These are phyloP conservation scores for Kodamaea fukazawae DNA, from an alignment of 805 yeast species.

Conservation along the genomic window DNA sequence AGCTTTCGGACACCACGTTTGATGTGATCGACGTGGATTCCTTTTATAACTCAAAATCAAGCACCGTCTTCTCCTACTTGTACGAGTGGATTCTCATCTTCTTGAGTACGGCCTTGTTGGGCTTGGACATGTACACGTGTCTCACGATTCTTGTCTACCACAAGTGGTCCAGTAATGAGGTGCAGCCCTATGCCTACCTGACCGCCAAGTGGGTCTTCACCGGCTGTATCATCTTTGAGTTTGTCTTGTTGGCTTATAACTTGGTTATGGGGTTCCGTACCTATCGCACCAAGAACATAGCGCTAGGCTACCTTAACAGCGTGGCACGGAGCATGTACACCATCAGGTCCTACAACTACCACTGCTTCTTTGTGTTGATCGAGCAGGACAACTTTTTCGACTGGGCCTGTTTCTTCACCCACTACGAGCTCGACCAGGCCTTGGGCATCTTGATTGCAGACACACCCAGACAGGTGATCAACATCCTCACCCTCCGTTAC, in stretches of 20 bases:
- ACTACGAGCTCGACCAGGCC: conserved; percentile 63
- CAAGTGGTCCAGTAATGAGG: conserved; percentile 58
- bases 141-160: conserved; percentile 69
- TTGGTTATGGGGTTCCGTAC: conserved; percentile 56
- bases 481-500: conserved; percentile 62
- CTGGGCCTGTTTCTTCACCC: conserved; percentile 63
- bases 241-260: conserved; percentile 56
- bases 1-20: conserved; percentile 43
- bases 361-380: conserved; percentile 69
- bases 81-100: conserved; percentile 48
- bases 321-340: conserved; percentile 61
- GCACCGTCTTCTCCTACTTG: conserved; percentile 45
- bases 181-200: conserved; percentile 46
- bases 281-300: conserved; percentile 60
- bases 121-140: conserved; percentile 77
- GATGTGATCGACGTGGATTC: conserved; percentile 46
- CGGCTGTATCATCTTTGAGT: conserved; percentile 74
- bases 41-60: conserved; percentile 43
- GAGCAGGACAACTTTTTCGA: conserved; percentile 62
- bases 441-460: conserved; percentile 68
- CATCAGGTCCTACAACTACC: conserved; percentile 55
- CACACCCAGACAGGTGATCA: conserved; percentile 83
- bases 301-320: conserved; percentile 64
- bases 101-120: conserved; percentile 51
- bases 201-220: conserved; percentile 70